These are phyloP conservation scores for Chlorella sp. DNA, from an alignment of 139 green algal genomes.

Conservation along the genomic window DNA sequence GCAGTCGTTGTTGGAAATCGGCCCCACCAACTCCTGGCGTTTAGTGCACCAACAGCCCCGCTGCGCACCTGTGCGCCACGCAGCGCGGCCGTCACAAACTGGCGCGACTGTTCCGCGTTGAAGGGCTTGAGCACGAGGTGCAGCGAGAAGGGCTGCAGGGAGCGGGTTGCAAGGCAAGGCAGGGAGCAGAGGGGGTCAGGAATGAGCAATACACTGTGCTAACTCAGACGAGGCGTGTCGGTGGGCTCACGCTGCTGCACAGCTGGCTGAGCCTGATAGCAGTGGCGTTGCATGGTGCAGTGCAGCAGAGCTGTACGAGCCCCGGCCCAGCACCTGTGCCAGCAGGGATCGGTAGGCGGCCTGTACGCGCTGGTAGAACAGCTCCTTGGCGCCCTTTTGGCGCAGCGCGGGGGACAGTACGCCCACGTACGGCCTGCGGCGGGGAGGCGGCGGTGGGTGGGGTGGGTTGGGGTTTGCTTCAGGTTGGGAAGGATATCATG, in stretches of 20 bases:
- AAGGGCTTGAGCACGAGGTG: conserved; percentile 56
- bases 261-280: too few species aligned
- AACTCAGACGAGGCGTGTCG: too few species aligned
- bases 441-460: neutral
- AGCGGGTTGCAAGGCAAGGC: neutral
- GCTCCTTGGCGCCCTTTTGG: conserved; percentile 49
- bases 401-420: conserved; percentile 17
- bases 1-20: too few species aligned
- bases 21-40: too few species aligned
- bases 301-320: too few species aligned
- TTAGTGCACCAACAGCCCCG: neutral
- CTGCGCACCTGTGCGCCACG: conserved; percentile 35
- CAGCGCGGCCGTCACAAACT: conserved; percentile 37
- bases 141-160: conserved; percentile 45
- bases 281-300: too few species aligned
- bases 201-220: neutral
- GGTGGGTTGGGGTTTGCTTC: too few species aligned
- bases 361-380: conserved; percentile 53
- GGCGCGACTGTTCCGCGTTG: conserved; percentile 32
- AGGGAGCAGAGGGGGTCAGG: neutral
- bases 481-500: neutral
- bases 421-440: conserved; percentile 14
- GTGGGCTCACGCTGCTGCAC: too few species aligned
- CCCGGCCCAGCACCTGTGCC: conserved; percentile 12
- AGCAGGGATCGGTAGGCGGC: conserved; percentile 61